Conservation (phyloP, 2,329 filamentous ascomycete genomes). For the Chalaropsis thielavioides region DNA sequence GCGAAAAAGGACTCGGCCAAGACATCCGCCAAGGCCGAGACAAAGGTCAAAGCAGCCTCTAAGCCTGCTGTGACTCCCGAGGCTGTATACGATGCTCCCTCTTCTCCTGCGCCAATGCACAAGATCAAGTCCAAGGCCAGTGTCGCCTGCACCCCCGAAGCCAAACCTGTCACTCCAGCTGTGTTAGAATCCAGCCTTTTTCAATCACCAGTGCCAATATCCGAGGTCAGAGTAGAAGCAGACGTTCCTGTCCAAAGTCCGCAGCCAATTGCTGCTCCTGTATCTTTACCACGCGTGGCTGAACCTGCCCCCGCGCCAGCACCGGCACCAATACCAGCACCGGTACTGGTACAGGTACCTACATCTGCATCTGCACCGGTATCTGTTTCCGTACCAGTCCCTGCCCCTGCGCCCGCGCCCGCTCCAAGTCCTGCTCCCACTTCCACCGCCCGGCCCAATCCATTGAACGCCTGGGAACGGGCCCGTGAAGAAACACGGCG, state of each 20-base stretch:
- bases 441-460: background rate
- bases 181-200: too few species aligned
- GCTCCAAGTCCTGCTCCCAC: background rate
- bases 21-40: conserved; percentile 7
- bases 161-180: background rate
- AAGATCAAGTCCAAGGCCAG: background rate
- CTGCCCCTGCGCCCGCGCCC: background rate
- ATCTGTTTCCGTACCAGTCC: background rate
- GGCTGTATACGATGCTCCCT: background rate
- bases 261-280: background rate
- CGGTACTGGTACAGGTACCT: background rate
- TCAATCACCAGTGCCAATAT: background rate
- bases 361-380: background rate
- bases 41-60: conserved; percentile 4
- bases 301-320: background rate
- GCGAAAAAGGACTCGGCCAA: conserved; percentile 9
- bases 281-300: background rate
- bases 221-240: background rate
- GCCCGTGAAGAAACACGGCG: conserved; percentile 51
- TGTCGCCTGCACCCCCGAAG: background rate
- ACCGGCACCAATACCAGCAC: background rate
- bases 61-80: background rate
- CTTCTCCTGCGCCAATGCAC: background rate
- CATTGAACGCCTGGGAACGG: conserved; percentile 44
- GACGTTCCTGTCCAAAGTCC: background rate